Evolutionary conservation across 768 basidiomycete genomes (phyloP), one percentile per base, ranked within the genome.

Genomic region (Lactifluus subvellereus): DNA sequence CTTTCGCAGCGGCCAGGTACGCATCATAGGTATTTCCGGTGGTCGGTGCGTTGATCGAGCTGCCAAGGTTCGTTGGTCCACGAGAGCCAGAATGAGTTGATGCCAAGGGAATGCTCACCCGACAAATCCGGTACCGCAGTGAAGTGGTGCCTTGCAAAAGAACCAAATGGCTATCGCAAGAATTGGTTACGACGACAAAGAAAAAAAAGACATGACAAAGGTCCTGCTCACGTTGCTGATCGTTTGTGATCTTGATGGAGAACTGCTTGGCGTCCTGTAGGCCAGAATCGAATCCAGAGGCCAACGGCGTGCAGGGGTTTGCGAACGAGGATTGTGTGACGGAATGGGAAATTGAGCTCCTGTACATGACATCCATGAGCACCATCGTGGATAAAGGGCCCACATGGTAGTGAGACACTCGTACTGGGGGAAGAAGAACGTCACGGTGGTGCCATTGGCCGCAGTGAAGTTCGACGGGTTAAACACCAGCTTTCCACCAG

Each of bases 121-220:
- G 33, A 81, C 79, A 79, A 82, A 79, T 27, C 82, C 82, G 63
- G 75, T 58, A n/a, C 78, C 79, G 66, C 83, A 84, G 69, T 84
- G 82, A 3, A 40, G 45, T 10, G 68, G 55, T 59, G 74, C 71
- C 70, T 82, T 82, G 75, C 82, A 83, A 69, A 79, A 78, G 79
- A 79, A 83, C 78, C 79, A 84, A 59, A 84, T 80, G 20, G 82
- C 81, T 84, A 60, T 18, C 62, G 37, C 2, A 38, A 43, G 27
- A 16, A 20, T 5, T 27, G n/a, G 33, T 38, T 37, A 57, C 2
- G 8, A 45, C 7, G 14, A 35, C 35, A 16, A 35, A n/a, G 30
- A 32, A 45, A 35, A 7, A 9, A 40, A 8, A n/a, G 33, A 61
- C 38, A 35, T 7, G 32, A n/a, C n/a, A 27, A 30, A 50, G 48